Evolutionary conservation across 768 basidiomycete species (phyloP), one percentile per base, ranked within the genome.

Genomic region (Cyclocybe cylindracea): DNA sequence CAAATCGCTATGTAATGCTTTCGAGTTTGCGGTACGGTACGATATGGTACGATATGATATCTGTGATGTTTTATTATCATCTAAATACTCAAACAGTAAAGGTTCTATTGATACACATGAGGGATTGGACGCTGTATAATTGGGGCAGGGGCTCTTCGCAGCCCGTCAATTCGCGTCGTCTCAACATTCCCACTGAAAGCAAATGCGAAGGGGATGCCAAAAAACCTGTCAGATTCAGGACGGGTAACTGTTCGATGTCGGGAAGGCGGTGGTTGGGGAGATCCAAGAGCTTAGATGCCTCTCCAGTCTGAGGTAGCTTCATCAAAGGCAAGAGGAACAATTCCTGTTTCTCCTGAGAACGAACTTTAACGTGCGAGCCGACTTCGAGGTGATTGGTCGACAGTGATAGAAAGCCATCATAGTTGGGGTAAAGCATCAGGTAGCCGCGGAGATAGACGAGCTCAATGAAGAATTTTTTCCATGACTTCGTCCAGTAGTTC

Each of bases 391-490:
- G 92, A 66, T 94, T 94, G n/a, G 91, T 94, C 53, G 93, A 94
- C 6, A 94, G 67, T 29, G 91, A 92, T 35, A 76, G 65, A 59
- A 84, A 91, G 39, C 74, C 76, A 38, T 73, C 77, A 62, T 82
- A 94, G 70, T 94, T 94, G 9, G 92, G 91, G 62, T 94, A 94
- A 31, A 94, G 80, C 92, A 94, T 94, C 46, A 84, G 81, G 67
- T 91, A 91, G 2, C 91, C 90, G 5, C 85, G 83, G 10, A 94
- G 77, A 66, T 85, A 90, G 38, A 82, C 84, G 48, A 94, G 76
- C 67, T 94, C 92, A 68, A 93, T 93, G 66, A 93, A 91, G 68
- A 86, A 93, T 55, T 85, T 86, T 68, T 94, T 94, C 92, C 92
- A 94, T 6, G 89, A 91, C 44, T 78, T 78, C 10, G 78, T 76